Percentiles rank a stretch among this genome's conserved stretches.
These are phyloP conservation scores for Scedosporium dehoogii DNA, from an alignment of 2,329 filamentous ascomycete genomes.

Conservation along the genomic window DNA sequence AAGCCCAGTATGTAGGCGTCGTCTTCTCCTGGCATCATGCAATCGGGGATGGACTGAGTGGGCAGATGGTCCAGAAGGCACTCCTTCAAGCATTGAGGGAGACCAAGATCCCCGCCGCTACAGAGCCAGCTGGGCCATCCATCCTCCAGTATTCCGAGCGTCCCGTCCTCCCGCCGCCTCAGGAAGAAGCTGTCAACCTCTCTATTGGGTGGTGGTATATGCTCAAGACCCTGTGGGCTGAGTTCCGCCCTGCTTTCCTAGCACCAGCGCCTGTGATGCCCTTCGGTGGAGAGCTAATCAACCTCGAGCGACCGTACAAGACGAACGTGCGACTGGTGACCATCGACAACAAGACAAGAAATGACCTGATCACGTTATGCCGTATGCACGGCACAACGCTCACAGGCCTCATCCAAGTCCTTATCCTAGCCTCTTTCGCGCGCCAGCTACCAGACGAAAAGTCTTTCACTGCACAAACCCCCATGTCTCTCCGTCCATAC, in stretches of 20 bases:
- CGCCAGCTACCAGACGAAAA: constrained; percentile 22
- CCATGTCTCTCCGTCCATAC: constrained; percentile 34
- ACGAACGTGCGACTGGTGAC: constrained; percentile 27
- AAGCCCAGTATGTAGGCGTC: constrained; percentile 23
- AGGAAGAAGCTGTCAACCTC: constrained; percentile 32
- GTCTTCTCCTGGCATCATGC: constrained; percentile 42
- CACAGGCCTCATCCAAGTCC: constrained; percentile 37
- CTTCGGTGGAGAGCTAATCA: constrained; percentile 29
- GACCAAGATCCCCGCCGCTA: neutral
- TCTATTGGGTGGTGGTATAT: constrained; percentile 29
- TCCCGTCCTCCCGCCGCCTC: constrained; percentile 24
- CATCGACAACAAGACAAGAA: constrained; percentile 19
- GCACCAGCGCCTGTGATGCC: constrained; percentile 15
- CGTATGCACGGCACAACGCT: constrained; percentile 32
- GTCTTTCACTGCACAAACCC: constrained; percentile 28
- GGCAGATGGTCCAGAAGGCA: constrained; percentile 36
- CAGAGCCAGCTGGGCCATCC: neutral
- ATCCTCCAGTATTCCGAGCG: constrained; percentile 21
- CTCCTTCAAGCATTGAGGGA: constrained; percentile 32
- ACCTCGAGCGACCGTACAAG: constrained; percentile 22
- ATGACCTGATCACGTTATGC: constrained; percentile 26
- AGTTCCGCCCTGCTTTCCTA: constrained; percentile 29
- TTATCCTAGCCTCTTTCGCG: constrained; percentile 31
- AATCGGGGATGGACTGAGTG: constrained; percentile 40
- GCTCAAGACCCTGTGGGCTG: constrained; percentile 26